Conservation (phyloP, 192 early-diverging fungal genomes). For the Chytriomyces hyalinus region DNA sequence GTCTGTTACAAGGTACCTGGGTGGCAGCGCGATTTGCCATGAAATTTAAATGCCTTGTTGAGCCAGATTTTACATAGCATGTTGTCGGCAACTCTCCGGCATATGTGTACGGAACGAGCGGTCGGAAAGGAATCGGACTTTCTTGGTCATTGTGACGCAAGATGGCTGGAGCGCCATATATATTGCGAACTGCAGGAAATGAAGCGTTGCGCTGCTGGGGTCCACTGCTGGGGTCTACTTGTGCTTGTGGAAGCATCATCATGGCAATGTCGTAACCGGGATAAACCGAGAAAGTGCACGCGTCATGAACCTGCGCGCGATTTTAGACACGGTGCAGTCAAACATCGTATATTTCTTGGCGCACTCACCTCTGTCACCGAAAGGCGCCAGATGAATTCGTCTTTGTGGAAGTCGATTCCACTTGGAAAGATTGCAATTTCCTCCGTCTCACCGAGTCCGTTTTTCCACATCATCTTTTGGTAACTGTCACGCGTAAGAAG, state of each 20-base stretch:
- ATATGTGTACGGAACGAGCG: conserved; percentile 63
- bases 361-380: conserved; percentile 40
- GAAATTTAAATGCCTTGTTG: conserved; percentile 46
- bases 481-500: conserved; percentile 29
- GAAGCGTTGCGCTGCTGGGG: background rate
- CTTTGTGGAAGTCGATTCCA: conserved; percentile 46
- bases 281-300: conserved; percentile 59
- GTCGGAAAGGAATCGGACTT: conserved; percentile 52
- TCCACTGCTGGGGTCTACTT: background rate
- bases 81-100: conserved; percentile 59
- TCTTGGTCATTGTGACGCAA: conserved; percentile 63
- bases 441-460: conserved; percentile 65
- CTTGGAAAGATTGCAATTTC: conserved; percentile 64
- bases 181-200: conserved; percentile 29
- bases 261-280: conserved; percentile 63
- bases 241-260: conserved; percentile 44
- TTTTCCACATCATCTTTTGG: conserved; percentile 60
- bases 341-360: background rate
- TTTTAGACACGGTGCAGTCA: background rate
- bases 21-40: conserved; percentile 44
- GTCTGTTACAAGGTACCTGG: conserved; percentile 4
- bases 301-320: conserved; percentile 32
- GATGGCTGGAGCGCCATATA: conserved; percentile 41
- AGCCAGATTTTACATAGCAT: conserved; percentile 37
- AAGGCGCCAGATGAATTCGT: conserved; percentile 66